A percentile compares a stretch with the other conserved stretches of the same genome.
Conservation (phyloP, 2,329 filamentous ascomycete species). For the Lomentospora prolificans region DNA sequence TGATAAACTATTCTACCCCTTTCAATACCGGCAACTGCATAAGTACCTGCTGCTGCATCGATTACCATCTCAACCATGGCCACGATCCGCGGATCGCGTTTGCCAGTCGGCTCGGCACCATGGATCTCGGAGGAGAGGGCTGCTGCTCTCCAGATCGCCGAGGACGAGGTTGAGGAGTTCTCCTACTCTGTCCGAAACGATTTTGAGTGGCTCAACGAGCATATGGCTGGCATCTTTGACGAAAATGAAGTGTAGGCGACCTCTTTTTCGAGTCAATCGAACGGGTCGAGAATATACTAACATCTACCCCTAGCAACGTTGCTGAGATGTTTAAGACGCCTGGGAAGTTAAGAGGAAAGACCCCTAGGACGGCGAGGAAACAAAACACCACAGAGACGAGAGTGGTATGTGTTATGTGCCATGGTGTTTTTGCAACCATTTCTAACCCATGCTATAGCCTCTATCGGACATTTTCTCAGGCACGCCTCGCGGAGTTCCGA, state of each 20-base stretch:
- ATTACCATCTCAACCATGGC: slow-evolving; percentile 17
- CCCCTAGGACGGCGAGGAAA: slow-evolving; percentile 62
- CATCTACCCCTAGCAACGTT: slow-evolving; percentile 55
- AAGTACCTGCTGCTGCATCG: slow-evolving; percentile 5
- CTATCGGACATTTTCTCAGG: slow-evolving; percentile 49
- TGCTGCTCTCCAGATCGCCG: slow-evolving; percentile 64
- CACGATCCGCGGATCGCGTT: slow-evolving; percentile 43
- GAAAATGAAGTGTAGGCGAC: slow-evolving; percentile 69
- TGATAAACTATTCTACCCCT: slow-evolving; percentile 3
- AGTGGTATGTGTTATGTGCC: slow-evolving; percentile 41
- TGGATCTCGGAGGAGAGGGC: slow-evolving; percentile 83
- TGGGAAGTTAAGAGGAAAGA: slow-evolving; percentile 73
- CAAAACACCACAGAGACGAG: slow-evolving; percentile 46
- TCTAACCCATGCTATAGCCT: slow-evolving; percentile 34
- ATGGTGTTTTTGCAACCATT: slow-evolving; percentile 3
- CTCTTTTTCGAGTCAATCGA: background rate
- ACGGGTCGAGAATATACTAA: background rate
- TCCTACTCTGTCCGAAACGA: slow-evolving; percentile 87
- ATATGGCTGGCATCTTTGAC: slow-evolving; percentile 91
- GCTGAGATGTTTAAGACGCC: slow-evolving; percentile 94
- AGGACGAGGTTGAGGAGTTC: slow-evolving; percentile 85
- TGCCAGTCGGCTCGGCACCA: slow-evolving; percentile 67
- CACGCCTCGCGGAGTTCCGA: slow-evolving; percentile 43
- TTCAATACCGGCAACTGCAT: slow-evolving; percentile 11
- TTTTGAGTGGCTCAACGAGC: slow-evolving; percentile 95